phyloP scores from a whole-genome alignment of 179 eudicot genomes.

The Carnegiea gigantea region DNA sequence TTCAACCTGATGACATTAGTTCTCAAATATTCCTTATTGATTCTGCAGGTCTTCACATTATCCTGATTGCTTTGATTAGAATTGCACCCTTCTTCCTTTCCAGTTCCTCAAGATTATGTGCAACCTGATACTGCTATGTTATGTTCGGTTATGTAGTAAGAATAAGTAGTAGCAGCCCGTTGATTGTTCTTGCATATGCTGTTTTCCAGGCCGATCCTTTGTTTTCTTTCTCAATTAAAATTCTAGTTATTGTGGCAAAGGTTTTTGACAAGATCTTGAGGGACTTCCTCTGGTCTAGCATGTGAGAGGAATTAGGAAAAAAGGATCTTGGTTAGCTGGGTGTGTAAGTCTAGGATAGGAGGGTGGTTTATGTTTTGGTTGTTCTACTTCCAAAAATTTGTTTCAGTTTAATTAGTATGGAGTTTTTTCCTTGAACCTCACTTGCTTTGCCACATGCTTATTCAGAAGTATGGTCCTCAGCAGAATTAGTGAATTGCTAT shows the following conservation, averaged over 20 bases:
- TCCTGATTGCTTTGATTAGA: slow-evolving; percentile 68
- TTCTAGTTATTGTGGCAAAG: background rate
- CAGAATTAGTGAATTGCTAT: background rate
- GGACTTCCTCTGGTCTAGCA: background rate
- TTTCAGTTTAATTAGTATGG: background rate
- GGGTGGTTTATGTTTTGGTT: background rate
- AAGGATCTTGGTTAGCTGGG: background rate
- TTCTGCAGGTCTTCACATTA: slow-evolving; percentile 56
- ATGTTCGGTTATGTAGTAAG: slow-evolving; percentile 49
- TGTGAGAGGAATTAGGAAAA: background rate
- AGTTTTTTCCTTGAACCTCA: background rate
- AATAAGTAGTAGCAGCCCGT: background rate
- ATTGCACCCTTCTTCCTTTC: slow-evolving; percentile 35
- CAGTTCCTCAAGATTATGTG: slow-evolving; percentile 57
- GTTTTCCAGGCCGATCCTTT: background rate
- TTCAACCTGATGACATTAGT: slow-evolving; percentile 2
- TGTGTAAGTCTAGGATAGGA: background rate
- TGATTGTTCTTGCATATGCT: background rate
- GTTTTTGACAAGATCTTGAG: background rate
- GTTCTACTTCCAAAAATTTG: background rate
- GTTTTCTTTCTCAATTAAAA: background rate
- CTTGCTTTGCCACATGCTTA: background rate
- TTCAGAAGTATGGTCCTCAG: background rate
- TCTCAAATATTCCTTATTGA: slow-evolving; percentile 15
- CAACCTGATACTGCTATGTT: slow-evolving; percentile 47